phyloP scores from a whole-genome alignment of 2,329 filamentous ascomycete species.

The Pyrenochaeta sp. region DNA sequence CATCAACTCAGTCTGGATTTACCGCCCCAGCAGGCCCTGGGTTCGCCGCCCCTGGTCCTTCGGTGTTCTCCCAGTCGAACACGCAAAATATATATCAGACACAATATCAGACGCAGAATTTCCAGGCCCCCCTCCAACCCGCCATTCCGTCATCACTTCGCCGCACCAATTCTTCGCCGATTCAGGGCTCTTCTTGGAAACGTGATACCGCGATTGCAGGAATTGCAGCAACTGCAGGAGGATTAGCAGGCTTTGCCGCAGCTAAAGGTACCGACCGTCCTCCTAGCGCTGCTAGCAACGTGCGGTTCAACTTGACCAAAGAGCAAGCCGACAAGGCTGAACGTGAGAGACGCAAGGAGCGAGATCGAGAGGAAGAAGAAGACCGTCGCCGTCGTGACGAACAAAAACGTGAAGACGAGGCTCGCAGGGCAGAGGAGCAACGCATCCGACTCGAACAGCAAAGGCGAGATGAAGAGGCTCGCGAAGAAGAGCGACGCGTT shows the following conservation, averaged over 20 bases:
- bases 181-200: slow-evolving; percentile 47
- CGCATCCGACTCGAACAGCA: slow-evolving; percentile 31
- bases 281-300: slow-evolving; percentile 51
- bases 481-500: slow-evolving; percentile 23
- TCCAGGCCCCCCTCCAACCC: slow-evolving; percentile 29
- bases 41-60: too few relatives aligned
- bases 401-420: slow-evolving; percentile 30
- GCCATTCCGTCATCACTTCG: slow-evolving; percentile 36
- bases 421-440: slow-evolving; percentile 34
- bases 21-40: slow-evolving; percentile 49
- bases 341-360: slow-evolving; percentile 44
- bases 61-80: slow-evolving; percentile 46
- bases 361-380: slow-evolving; percentile 37
- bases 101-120: slow-evolving; percentile 29
- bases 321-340: slow-evolving; percentile 62
- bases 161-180: slow-evolving; percentile 58
- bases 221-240: slow-evolving; percentile 52
- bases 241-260: slow-evolving; percentile 48
- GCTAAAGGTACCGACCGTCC: slow-evolving; percentile 31
- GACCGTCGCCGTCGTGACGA: slow-evolving; percentile 28
- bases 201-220: slow-evolving; percentile 55
- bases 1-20: slow-evolving; percentile 49
- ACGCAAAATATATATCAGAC: slow-evolving; percentile 27
- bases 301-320: slow-evolving; percentile 65
- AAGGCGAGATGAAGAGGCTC: slow-evolving; percentile 25